Evolutionary conservation across 129 eudicot genomes (phyloP).

Genomic region (Flaveria trinervia): DNA sequence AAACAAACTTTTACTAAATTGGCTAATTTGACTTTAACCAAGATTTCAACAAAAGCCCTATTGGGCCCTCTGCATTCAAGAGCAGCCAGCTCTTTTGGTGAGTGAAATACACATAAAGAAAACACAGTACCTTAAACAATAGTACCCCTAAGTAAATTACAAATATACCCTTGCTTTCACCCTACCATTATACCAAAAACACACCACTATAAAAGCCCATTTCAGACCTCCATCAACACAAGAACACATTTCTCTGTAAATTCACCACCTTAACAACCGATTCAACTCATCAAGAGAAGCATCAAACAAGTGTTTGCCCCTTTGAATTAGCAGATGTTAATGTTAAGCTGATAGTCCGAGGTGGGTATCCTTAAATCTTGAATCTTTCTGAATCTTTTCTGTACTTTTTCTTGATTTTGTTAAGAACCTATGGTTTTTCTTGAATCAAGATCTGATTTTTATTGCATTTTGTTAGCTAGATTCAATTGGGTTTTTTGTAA

Average conservation of each 20-base stretch:
- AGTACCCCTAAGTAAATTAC: conserved; percentile 24
- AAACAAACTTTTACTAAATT: conserved; percentile 8
- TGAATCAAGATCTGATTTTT: conserved; percentile 31
- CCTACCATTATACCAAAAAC: neutral
- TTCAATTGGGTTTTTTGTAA: conserved; percentile 28
- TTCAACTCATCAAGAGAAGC: conserved; percentile 26
- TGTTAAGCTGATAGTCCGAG: conserved; percentile 28
- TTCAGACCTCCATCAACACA: conserved; percentile 24
- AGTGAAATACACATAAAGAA: neutral
- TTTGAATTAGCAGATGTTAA: conserved; percentile 27
- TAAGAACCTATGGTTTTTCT: conserved; percentile 17
- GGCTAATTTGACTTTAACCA: conserved; percentile 22
- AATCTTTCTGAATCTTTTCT: conserved; percentile 28
- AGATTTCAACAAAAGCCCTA: conserved; percentile 23
- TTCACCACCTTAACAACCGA: conserved; percentile 7
- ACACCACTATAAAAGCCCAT: conserved; percentile 15
- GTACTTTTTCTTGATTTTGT: conserved; percentile 15
- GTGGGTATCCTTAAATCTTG: conserved; percentile 39
- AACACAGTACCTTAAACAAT: conserved; percentile 12
- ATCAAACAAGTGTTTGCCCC: conserved; percentile 25
- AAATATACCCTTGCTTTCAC: conserved; percentile 12
- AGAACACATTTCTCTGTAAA: conserved; percentile 20
- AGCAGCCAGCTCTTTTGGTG: conserved; percentile 20
- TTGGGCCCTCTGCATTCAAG: conserved; percentile 28
- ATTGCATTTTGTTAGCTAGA: conserved; percentile 16